These are phyloP conservation scores for Cladophialophora immunda DNA, from an alignment of 2,329 filamentous ascomycete genomes.

Conservation along the genomic window DNA sequence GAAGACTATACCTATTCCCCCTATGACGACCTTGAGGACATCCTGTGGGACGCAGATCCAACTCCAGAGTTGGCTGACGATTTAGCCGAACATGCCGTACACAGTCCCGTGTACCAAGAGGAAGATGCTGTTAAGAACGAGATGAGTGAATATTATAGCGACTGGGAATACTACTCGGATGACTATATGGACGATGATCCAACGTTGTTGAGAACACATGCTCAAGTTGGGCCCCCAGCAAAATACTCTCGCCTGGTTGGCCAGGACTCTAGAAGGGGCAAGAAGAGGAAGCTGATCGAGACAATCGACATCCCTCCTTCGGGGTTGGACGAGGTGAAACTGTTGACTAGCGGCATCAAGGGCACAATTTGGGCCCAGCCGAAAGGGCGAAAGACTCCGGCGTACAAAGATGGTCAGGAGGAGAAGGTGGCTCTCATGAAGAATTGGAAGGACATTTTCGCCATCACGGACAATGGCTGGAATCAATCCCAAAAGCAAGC, in stretches of 20 bases:
- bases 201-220: slow-evolving; percentile 41
- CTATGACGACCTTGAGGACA: slow-evolving; percentile 40
- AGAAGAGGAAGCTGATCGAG: slow-evolving; percentile 41
- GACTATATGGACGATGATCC: slow-evolving; percentile 57
- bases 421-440: slow-evolving; percentile 55
- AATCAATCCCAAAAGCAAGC: slow-evolving; percentile 6
- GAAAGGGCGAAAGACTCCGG: slow-evolving; percentile 41
- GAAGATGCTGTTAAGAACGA: slow-evolving; percentile 49
- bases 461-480: slow-evolving; percentile 34
- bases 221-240: slow-evolving; percentile 26
- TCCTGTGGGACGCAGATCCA: slow-evolving; percentile 40
- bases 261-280: slow-evolving; percentile 34
- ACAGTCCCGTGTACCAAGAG: slow-evolving; percentile 51
- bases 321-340: slow-evolving; percentile 32
- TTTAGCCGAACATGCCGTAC: slow-evolving; percentile 51
- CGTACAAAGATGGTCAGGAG: slow-evolving; percentile 51
- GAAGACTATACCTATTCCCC: slow-evolving; percentile 39
- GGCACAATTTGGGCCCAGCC: slow-evolving; percentile 52
- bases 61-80: slow-evolving; percentile 46
- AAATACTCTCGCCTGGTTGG: slow-evolving; percentile 27
- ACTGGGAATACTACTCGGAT: slow-evolving; percentile 57
- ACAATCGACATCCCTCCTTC: slow-evolving; percentile 30
- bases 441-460: slow-evolving; percentile 57
- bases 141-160: slow-evolving; percentile 51
- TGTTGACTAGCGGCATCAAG: slow-evolving; percentile 45